Conservation (phyloP, 768 basidiomycete genomes). For the Rhodotorula babjevae region DNA sequence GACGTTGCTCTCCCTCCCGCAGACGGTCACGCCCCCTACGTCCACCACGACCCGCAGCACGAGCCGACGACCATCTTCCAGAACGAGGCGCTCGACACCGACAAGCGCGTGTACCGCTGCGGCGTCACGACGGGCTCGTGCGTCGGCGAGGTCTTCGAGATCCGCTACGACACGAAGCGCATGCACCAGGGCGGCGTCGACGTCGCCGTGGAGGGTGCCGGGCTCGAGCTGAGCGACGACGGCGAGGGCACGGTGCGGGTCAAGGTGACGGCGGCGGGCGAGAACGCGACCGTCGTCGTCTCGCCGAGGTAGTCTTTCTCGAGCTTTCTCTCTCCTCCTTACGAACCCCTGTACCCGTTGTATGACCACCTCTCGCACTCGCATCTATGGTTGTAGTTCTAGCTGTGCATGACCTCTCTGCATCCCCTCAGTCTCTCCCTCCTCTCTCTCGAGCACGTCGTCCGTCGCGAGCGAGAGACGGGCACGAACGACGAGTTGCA, state of each 20-base stretch:
- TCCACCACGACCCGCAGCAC: not conserved
- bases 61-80: slow-evolving; percentile 22
- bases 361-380: too few species aligned
- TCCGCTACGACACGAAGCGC: slow-evolving; percentile 32
- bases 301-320: slow-evolving; percentile 8
- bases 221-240: slow-evolving; percentile 1
- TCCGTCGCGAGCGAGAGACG: too few species aligned
- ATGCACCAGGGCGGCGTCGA: slow-evolving; percentile 37
- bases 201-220: slow-evolving; percentile 14
- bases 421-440: too few species aligned
- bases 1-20: slow-evolving; percentile 16
- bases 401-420: too few species aligned
- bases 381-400: too few species aligned
- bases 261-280: not conserved
- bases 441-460: too few species aligned
- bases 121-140: slow-evolving; percentile 16
- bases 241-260: slow-evolving; percentile 14
- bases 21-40: slow-evolving; percentile 26
- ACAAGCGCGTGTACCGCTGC: slow-evolving; percentile 27
- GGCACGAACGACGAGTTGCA: not conserved
- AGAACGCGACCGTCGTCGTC: slow-evolving; percentile 11
- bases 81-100: slow-evolving; percentile 20
- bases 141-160: slow-evolving; percentile 21
- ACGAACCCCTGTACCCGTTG: too few species aligned
- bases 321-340: too few species aligned